phyloP scores from a whole-genome alignment of 257 asterid species.

The Rauvolfia tetraphylla region DNA sequence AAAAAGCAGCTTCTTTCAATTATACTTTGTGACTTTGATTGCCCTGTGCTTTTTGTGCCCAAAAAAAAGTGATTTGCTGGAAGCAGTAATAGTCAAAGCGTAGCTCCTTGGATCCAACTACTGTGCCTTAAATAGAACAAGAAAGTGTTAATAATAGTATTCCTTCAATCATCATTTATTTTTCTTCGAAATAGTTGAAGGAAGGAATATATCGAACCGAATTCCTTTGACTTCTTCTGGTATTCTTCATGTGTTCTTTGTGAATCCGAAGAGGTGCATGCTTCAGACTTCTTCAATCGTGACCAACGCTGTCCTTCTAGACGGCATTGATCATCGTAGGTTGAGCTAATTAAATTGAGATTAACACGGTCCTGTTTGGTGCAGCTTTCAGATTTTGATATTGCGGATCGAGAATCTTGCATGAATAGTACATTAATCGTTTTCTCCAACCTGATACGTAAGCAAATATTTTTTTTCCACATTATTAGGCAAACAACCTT shows the following conservation, averaged over 20 bases:
- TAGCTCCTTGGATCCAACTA: background rate
- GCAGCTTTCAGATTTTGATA: background rate
- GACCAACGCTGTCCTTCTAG: background rate
- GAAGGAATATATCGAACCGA: no score
- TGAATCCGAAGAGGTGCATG: background rate
- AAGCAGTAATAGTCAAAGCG: background rate
- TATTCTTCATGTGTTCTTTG: background rate
- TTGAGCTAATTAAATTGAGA: background rate
- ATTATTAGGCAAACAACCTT: background rate
- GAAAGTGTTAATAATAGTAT: no score
- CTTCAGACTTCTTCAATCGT: background rate
- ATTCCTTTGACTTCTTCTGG: no score
- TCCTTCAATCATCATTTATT: no score
- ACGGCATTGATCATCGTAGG: background rate
- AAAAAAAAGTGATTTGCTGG: constrained; percentile 3
- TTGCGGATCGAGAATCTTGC: background rate
- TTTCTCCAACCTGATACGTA: background rate
- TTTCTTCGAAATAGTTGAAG: no score
- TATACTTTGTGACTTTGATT: background rate
- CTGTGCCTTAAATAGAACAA: background rate
- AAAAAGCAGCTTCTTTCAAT: constrained; percentile 6
- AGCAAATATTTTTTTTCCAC: no score
- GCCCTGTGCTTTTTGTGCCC: background rate
- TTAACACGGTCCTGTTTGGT: background rate
- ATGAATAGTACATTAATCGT: no score